These are phyloP conservation scores for Blattamonas nauphoetae DNA, from an alignment of 78 protist species.

Conservation along the genomic window DNA sequence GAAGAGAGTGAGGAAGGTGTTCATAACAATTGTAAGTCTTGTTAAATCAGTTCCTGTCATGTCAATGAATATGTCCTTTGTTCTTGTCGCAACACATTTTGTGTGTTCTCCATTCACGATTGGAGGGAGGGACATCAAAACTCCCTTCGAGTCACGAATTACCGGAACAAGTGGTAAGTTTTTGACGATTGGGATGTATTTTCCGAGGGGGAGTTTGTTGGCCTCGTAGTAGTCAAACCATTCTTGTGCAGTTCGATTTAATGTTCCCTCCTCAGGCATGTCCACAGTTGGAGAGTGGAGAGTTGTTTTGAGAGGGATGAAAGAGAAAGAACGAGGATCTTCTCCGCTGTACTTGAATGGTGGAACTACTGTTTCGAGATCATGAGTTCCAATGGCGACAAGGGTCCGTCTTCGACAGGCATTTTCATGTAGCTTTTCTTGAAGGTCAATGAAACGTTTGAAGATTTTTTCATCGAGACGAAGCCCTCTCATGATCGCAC, in stretches of 20 bases:
- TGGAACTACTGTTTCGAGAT: constrained; percentile 75
- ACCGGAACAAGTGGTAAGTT: constrained; percentile 69
- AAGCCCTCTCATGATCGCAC: constrained; percentile 83
- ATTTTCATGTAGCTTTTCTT: constrained; percentile 91
- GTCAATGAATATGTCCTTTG: constrained; percentile 93
- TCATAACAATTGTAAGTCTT: constrained; percentile 78
- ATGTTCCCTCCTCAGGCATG: not conserved
- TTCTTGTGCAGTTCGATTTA: not conserved
- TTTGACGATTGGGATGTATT: constrained; percentile 45
- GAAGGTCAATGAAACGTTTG: constrained; percentile 90
- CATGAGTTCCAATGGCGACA: constrained; percentile 99
- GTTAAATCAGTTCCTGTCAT: constrained; percentile 82
- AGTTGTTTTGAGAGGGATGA: not conserved
- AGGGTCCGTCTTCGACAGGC: constrained; percentile 79
- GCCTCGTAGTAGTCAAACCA: not conserved
- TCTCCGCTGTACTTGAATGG: constrained; percentile 30
- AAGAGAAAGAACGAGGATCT: not conserved
- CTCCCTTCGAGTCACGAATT: constrained; percentile 61
- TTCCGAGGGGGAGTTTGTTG: constrained; percentile 25
- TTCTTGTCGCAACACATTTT: constrained; percentile 43
- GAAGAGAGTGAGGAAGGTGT: constrained; percentile 82
- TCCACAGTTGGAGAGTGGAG: not conserved
- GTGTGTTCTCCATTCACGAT: constrained; percentile 95
- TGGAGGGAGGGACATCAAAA: constrained; percentile 92
- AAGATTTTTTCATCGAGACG: constrained; percentile 55